phyloP scores from a whole-genome alignment of 2,329 filamentous ascomycete genomes.

The Aspergillus sergii region DNA sequence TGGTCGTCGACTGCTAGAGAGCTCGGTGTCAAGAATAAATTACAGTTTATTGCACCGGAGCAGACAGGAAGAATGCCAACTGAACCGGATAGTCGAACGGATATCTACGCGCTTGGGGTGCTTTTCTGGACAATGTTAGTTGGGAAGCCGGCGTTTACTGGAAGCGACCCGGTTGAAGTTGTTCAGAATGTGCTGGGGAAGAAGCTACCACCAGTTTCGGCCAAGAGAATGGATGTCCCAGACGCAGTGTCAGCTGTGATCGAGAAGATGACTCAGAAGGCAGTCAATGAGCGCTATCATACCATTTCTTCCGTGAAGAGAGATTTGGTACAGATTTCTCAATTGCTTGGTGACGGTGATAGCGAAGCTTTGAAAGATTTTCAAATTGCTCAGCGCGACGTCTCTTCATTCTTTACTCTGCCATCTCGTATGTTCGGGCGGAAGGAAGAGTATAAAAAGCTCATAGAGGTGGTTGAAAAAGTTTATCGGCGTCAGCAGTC shows the following conservation, averaged over 20 bases:
- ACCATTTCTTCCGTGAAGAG: conserved; percentile 83
- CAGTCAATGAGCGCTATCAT: conserved; percentile 84
- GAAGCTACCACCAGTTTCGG: conserved; percentile 74
- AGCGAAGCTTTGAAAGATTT: conserved; percentile 70
- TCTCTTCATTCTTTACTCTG: conserved; percentile 89
- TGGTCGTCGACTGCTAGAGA: conserved; percentile 85
- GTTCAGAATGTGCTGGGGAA: conserved; percentile 85
- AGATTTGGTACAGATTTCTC: conserved; percentile 74
- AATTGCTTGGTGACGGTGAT: conserved; percentile 75
- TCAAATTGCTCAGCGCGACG: conserved; percentile 77
- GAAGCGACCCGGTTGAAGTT: conserved; percentile 79
- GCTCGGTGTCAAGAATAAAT: conserved; percentile 81
- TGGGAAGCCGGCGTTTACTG: conserved; percentile 77
- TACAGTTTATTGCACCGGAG: conserved; percentile 90
- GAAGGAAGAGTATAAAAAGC: conserved; percentile 67
- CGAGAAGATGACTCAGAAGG: conserved; percentile 89
- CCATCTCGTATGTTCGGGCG: conserved; percentile 81
- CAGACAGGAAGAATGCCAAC: conserved; percentile 92
- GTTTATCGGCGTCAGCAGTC: conserved; percentile 67
- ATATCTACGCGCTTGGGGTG: conserved; percentile 90
- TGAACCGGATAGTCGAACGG: conserved; percentile 87
- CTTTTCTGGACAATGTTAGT: conserved; percentile 85
- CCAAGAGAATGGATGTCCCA: conserved; percentile 78
- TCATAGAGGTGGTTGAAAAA: conserved; percentile 75
- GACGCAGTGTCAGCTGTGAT: conserved; percentile 81